A percentile compares a stretch with the other conserved stretches of the same genome.
These are phyloP conservation scores for Phytophthora hybrid DNA, from an alignment of 352 stramenopile genomes.

Conservation along the genomic window DNA sequence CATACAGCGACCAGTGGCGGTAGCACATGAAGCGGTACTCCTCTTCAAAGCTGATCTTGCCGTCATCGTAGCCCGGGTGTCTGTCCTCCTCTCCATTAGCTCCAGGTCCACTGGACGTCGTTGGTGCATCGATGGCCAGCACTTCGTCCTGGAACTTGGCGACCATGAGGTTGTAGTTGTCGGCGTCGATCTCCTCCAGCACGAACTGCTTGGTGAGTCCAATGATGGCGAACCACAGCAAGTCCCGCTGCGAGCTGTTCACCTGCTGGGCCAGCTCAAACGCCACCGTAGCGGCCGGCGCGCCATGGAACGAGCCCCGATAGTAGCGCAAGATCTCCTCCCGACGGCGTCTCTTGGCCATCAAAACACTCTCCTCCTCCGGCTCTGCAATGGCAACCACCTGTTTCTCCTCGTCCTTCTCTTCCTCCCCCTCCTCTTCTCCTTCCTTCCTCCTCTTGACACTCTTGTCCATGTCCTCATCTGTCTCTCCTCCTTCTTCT, in stretches of 20 bases:
- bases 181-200: constrained; percentile 92
- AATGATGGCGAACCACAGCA: constrained; percentile 98
- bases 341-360: constrained; percentile 65
- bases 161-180: constrained; percentile 93
- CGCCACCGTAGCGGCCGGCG: constrained; percentile 76
- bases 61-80: constrained; percentile 78
- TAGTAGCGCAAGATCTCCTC: constrained; percentile 95
- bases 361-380: constrained; percentile 37
- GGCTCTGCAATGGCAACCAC: constrained; percentile 25
- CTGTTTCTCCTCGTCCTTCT: constrained; percentile 27
- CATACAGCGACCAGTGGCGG: constrained; percentile 95
- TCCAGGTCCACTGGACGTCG: constrained; percentile 44
- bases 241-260: constrained; percentile 86
- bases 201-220: constrained; percentile 97
- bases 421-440: constrained; percentile 33
- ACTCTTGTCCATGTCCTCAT: constrained; percentile 38
- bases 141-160: constrained; percentile 93
- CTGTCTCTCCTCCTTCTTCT: constrained; percentile 29
- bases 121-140: constrained; percentile 66
- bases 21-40: constrained; percentile 98
- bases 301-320: constrained; percentile 89
- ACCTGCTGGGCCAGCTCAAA: constrained; percentile 87
- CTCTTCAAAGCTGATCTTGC: constrained; percentile 90
- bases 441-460: constrained; percentile 29
- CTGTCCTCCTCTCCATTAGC: constrained; percentile 40